phyloP scores from a whole-genome alignment of 176 grass and related monocot species.

The Eragrostis nindensis region DNA sequence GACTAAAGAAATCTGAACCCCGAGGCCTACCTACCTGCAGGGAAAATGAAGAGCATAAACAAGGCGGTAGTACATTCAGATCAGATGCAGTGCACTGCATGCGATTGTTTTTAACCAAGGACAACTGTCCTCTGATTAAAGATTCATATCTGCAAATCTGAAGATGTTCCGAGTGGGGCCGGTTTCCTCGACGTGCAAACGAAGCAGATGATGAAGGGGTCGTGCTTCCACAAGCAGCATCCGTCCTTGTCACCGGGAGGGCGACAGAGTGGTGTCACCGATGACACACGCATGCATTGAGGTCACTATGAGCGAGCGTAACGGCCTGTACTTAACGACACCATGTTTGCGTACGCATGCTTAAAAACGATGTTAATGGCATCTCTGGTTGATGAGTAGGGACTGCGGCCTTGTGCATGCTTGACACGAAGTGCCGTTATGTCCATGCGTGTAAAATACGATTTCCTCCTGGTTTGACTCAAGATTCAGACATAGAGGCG shows the following conservation, averaged over 20 bases:
- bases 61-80: slow-evolving; percentile 27
- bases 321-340: not conserved
- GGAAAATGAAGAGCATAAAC: slow-evolving; percentile 35
- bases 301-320: not conserved
- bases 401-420: no score
- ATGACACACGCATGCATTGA: not conserved
- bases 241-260: slow-evolving; percentile 31
- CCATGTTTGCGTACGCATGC: not conserved
- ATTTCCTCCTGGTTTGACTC: not conserved
- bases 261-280: slow-evolving; percentile 2
- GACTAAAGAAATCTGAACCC: slow-evolving; percentile 10
- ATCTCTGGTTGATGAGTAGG: no score
- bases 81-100: slow-evolving; percentile 42
- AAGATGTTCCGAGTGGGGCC: not conserved
- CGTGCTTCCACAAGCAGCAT: not conserved
- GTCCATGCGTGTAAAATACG: not conserved
- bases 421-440: not conserved
- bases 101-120: not conserved
- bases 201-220: not conserved
- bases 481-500: not conserved
- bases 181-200: not conserved
- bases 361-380: no score
- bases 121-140: slow-evolving; percentile 36
- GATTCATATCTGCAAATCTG: slow-evolving; percentile 22
- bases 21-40: not conserved